Evolutionary conservation across 306 rosid genomes (phyloP), one percentile per base, ranked within the genome.

Genomic region (Rubus parviflorus): DNA sequence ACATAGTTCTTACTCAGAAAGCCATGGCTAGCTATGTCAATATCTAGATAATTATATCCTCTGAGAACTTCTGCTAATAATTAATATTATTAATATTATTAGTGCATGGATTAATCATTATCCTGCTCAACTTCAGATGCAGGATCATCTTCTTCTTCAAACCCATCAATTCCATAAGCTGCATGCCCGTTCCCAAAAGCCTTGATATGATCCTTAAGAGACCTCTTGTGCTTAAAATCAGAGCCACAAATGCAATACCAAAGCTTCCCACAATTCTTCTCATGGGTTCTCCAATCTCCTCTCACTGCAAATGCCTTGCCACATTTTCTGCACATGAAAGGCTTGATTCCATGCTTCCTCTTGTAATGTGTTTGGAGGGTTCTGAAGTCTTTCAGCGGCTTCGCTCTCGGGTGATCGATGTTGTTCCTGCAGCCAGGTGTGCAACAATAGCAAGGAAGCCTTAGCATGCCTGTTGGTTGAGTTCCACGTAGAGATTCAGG

Each of bases 221-320:
- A 94, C 38, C 98, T 86, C 85, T 94, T 94, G 84, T 94, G 98
- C 88, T 94, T 94, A 78, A 94, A 94, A 77, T 94, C 97, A 63
- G 98, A 92, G 43, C 98, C 98, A 77, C 98, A 94, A 25, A 90
- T 89, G 73, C 98, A 94, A 60, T 89, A 94, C 98, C 98, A 94
- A 43, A 94, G 92, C 89, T 90, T 94, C 23, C 98, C 98, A 73
- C 98, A 94, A 53, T 94, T 94, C 89, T 94, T 94, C 74, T 94
- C 98, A 74, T 94, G 98, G 4, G 98, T 94, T 58, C 98, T 83
- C 98, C 98, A 94, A 69, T 94, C 98, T 0, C 98, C 98, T 9
- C 94, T 89, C 56, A 94, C 98, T 0, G 98, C 98, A 52, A 94
- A 94, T 0, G 98, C 97, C 84, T 94, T 94, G 19, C 98, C 93